Conservation (phyloP, 345 rosid species). For the Arabidopsis arenosa region DNA sequence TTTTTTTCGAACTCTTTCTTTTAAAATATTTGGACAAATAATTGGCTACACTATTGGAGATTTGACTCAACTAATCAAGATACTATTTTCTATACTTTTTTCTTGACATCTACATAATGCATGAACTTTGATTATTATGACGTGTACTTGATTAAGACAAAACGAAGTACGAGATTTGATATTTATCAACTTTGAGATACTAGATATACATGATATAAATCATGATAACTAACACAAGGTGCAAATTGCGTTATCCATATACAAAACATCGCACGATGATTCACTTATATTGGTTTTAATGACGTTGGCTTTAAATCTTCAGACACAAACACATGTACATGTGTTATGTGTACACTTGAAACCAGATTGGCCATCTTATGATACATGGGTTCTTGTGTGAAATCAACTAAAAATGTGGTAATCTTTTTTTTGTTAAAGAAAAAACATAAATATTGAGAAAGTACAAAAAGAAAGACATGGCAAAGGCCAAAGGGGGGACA, state of each 20-base stretch:
- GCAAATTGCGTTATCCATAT: neutral
- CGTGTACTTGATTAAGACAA: constrained; percentile 2
- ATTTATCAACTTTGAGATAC: neutral
- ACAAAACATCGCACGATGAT: neutral
- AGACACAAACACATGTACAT: constrained; percentile 22
- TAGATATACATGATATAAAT: neutral
- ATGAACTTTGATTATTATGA: neutral
- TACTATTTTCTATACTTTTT: neutral
- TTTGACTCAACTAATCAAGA: constrained; percentile 31
- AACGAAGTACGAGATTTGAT: neutral
- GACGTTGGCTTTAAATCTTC: constrained; percentile 1
- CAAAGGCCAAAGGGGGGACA: constrained; percentile 27
- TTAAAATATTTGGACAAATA: constrained; percentile 21
- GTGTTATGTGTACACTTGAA: constrained; percentile 11
- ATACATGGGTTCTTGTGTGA: neutral
- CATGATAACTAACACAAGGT: too few relatives aligned
- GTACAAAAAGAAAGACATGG: constrained; percentile 40
- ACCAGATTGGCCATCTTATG: neutral
- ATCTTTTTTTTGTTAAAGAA: too few relatives aligned
- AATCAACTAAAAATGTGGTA: neutral
- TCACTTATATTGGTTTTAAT: neutral
- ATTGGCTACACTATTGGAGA: constrained; percentile 32
- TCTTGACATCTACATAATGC: neutral
- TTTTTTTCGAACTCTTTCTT: neutral
- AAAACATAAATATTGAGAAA: neutral